Percentiles rank a stretch among this genome's conserved stretches.
Conservation (phyloP, 2,329 filamentous ascomycete species). For the Trichophyton rubrum region DNA sequence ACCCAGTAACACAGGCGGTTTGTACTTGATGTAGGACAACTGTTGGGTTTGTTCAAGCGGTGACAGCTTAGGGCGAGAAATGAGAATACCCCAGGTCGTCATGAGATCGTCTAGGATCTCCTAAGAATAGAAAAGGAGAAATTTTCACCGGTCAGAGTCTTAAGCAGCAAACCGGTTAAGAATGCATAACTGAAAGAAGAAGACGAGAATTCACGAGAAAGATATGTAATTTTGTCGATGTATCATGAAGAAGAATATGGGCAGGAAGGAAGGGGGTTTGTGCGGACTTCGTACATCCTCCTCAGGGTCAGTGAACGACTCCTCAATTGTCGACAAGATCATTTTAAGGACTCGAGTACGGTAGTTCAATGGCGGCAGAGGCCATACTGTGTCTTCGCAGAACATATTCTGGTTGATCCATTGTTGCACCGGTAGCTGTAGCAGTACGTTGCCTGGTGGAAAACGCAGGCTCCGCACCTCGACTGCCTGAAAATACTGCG, state of each 20-base stretch:
- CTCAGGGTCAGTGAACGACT: slow-evolving; percentile 66
- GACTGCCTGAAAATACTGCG: slow-evolving; percentile 71
- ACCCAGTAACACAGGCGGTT: slow-evolving; percentile 20
- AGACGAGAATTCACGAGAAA: slow-evolving; percentile 6
- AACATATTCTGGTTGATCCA: slow-evolving; percentile 57
- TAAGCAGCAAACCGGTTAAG: slow-evolving; percentile 8
- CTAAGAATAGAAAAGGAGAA: slow-evolving; percentile 35
- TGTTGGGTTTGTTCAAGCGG: slow-evolving; percentile 55
- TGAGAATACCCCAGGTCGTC: slow-evolving; percentile 51
- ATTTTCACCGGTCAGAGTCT: slow-evolving; percentile 16
- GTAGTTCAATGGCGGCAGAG: slow-evolving; percentile 56
- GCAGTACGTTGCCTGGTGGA: slow-evolving; percentile 48
- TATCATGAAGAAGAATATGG: neutral
- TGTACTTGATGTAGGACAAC: slow-evolving; percentile 65
- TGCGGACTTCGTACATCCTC: slow-evolving; percentile 53
- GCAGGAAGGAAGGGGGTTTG: slow-evolving; percentile 4
- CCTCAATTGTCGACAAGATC: slow-evolving; percentile 57
- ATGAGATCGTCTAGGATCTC: slow-evolving; percentile 75
- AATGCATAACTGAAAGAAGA: neutral
- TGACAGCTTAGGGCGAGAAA: slow-evolving; percentile 51
- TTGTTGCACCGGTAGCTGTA: slow-evolving; percentile 50
- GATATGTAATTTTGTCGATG: neutral
- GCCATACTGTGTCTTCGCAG: slow-evolving; percentile 41
- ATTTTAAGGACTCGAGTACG: slow-evolving; percentile 60
- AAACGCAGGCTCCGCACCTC: slow-evolving; percentile 49